These are phyloP conservation scores for Leccinum obscurum DNA, from an alignment of 768 basidiomycete species.

Conservation along the genomic window DNA sequence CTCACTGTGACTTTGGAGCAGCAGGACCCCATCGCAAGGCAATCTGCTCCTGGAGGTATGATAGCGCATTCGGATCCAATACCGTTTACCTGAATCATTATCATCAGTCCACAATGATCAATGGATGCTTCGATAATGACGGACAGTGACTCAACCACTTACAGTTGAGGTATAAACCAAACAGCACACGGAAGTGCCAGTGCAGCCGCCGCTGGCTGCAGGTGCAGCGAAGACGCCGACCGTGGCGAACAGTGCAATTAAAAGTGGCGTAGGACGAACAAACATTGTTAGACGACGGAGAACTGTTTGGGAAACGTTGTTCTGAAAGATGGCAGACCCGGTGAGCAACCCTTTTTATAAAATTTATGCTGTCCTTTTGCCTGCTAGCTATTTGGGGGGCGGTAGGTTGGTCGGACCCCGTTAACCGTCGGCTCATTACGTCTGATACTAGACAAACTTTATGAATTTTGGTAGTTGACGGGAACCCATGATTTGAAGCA, in stretches of 20 bases:
- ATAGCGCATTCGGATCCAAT: neutral
- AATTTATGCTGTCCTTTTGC: too few relatives aligned
- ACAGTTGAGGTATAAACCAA: neutral
- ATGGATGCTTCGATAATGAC: neutral
- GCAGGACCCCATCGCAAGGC: neutral
- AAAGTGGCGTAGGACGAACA: neutral
- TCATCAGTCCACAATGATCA: neutral
- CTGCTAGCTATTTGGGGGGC: too few relatives aligned
- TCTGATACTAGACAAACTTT: too few relatives aligned
- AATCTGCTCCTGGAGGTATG: neutral
- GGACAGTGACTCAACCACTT: neutral
- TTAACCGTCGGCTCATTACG: too few relatives aligned
- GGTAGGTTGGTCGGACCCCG: too few relatives aligned
- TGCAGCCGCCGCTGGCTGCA: neutral
- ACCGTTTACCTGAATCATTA: neutral
- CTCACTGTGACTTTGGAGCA: slow-evolving; percentile 1
- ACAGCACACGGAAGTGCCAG: slow-evolving; percentile 1
- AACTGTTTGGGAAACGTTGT: too few relatives aligned
- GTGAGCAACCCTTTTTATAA: neutral
- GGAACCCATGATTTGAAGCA: too few relatives aligned
- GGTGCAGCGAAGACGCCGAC: neutral
- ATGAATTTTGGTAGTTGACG: too few relatives aligned
- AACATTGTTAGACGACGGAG: slow-evolving; percentile 4
- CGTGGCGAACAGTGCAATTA: neutral
- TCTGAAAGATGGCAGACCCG: too few relatives aligned